Conservation (phyloP, 352 stramenopile species). For the Elongisporangium anandrum region DNA sequence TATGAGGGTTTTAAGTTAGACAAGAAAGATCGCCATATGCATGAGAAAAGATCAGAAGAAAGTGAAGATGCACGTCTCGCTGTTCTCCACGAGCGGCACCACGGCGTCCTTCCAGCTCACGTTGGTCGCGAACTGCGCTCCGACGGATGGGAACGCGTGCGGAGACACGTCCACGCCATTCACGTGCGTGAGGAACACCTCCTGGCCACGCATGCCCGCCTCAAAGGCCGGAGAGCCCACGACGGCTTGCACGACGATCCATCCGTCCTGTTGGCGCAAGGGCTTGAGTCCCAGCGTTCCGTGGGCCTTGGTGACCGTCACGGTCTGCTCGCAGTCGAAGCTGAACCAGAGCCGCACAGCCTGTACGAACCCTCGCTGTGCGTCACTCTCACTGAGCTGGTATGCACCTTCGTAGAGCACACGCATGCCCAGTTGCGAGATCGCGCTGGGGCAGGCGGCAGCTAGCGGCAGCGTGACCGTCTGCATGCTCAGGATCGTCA, state of each 20-base stretch:
- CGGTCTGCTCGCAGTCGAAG: conserved; percentile 75
- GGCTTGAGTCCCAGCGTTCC: conserved; percentile 63
- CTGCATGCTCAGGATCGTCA: conserved; percentile 71
- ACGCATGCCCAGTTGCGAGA: conserved; percentile 49
- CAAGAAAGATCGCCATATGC: not conserved
- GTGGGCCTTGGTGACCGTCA: conserved; percentile 75
- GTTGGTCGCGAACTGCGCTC: conserved; percentile 16
- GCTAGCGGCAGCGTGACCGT: conserved; percentile 54
- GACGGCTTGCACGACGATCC: conserved; percentile 70
- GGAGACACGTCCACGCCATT: conserved; percentile 78
- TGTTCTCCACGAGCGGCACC: conserved; percentile 67
- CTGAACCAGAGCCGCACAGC: conserved; percentile 74
- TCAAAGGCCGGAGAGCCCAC: conserved; percentile 59
- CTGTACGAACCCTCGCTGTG: conserved; percentile 59
- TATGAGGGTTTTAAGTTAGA: not conserved
- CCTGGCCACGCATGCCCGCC: conserved; percentile 64
- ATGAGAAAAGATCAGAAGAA: conserved; percentile 41
- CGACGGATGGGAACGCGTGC: conserved; percentile 59
- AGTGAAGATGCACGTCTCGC: conserved; percentile 75
- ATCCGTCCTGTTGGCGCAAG: conserved; percentile 69
- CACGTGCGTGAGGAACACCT: conserved; percentile 78
- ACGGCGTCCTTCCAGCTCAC: conserved; percentile 76
- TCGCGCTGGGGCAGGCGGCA: conserved; percentile 54
- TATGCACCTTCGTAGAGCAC: conserved; percentile 68
- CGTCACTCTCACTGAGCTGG: conserved; percentile 38